These are phyloP conservation scores for Parastagonospora avenae DNA, from an alignment of 2,329 filamentous ascomycete species.

Conservation along the genomic window DNA sequence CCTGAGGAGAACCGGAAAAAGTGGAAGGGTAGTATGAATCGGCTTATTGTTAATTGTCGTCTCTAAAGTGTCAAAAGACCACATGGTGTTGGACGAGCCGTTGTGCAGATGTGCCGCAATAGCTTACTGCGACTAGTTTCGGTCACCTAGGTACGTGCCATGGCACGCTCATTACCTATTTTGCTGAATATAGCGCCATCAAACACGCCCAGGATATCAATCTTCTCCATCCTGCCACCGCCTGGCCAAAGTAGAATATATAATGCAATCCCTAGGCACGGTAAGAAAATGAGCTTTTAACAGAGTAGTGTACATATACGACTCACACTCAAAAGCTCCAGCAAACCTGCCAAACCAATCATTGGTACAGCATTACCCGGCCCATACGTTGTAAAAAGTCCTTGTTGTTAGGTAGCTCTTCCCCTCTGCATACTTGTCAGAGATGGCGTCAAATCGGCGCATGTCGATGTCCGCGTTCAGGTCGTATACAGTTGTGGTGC, in stretches of 20 bases:
- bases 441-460: slow-evolving; percentile 20
- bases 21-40: too few relatives aligned
- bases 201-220: slow-evolving; percentile 18
- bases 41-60: too few relatives aligned
- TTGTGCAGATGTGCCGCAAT: too few relatives aligned
- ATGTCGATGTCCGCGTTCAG: slow-evolving; percentile 19
- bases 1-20: too few relatives aligned
- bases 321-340: slow-evolving; percentile 23
- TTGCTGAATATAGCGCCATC: slow-evolving; percentile 33
- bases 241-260: slow-evolving; percentile 25
- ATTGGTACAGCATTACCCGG: slow-evolving; percentile 19
- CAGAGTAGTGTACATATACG: neutral
- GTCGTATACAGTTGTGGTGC: slow-evolving; percentile 22
- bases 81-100: too few relatives aligned
- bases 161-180: slow-evolving; percentile 4
- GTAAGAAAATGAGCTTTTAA: slow-evolving; percentile 4
- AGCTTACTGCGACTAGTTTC: neutral
- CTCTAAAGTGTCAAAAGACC: too few relatives aligned
- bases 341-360: slow-evolving; percentile 26
- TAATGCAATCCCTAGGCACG: slow-evolving; percentile 17
- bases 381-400: slow-evolving; percentile 15
- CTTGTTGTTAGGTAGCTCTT: slow-evolving; percentile 14
- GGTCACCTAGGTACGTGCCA: neutral
- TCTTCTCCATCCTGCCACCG: slow-evolving; percentile 17
- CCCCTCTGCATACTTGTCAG: slow-evolving; percentile 20